A percentile compares a stretch with the other conserved stretches of the same genome.
phyloP scores from a whole-genome alignment of 2,329 filamentous ascomycete genomes.

The Gaeumannomyces tritici region DNA sequence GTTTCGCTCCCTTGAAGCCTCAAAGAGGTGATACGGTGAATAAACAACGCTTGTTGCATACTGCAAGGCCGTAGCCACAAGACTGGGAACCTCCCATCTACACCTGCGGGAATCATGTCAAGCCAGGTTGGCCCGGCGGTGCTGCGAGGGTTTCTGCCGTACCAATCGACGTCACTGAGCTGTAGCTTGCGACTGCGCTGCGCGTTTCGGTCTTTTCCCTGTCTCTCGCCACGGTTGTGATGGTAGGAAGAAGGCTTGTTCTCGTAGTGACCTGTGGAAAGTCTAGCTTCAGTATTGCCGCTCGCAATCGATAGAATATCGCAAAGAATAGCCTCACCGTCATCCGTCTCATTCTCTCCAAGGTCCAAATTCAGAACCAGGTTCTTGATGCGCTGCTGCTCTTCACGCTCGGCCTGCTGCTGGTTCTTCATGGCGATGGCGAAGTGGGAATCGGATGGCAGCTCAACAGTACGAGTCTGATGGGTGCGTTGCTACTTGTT shows the following conservation, averaged over 20 bases:
- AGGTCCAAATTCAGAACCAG: conserved; percentile 94
- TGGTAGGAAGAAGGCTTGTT: conserved; percentile 34
- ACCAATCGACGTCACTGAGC: conserved; percentile 97
- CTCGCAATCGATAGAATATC: conserved; percentile 24
- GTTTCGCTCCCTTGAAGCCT: too few relatives aligned
- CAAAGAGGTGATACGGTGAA: too few relatives aligned
- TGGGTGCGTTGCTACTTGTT: conserved; percentile 7
- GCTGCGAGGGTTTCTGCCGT: conserved; percentile 22
- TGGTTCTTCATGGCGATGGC: conserved; percentile 93
- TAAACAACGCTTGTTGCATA: too few relatives aligned
- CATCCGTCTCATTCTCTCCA: conserved; percentile 68
- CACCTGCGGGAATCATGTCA: too few relatives aligned
- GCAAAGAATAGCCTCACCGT: conserved; percentile 50
- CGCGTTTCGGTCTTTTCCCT: conserved; percentile 50
- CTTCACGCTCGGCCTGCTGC: conserved; percentile 88
- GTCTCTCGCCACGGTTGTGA: conserved; percentile 46
- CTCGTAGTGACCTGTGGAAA: conserved; percentile 35
- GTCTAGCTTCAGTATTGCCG: conserved; percentile 38
- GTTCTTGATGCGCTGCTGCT: conserved; percentile 97
- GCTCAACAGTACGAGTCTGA: conserved; percentile 81
- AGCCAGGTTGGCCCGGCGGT: too few relatives aligned
- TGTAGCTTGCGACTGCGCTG: conserved; percentile 86
- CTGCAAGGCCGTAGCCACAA: too few relatives aligned
- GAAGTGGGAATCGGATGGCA: conserved; percentile 86
- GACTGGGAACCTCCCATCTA: too few relatives aligned